Evolutionary conservation across 2,329 filamentous ascomycete genomes (phyloP), one percentile per base, ranked within the genome.

Genomic region (Didymella sp.): DNA sequence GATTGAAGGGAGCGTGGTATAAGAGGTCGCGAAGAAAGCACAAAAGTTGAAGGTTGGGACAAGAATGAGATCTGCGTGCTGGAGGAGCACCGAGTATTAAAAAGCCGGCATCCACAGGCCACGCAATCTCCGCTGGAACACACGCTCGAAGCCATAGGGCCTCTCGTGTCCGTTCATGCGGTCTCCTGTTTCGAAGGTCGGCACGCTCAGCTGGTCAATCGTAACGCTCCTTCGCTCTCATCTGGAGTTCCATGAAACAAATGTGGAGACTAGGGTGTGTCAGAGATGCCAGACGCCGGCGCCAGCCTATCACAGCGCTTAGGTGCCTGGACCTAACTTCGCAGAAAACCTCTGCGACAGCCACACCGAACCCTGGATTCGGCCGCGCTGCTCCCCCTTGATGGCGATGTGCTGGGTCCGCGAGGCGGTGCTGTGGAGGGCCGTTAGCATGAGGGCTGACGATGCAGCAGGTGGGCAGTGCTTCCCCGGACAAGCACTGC

Each of bases 191-290:
- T 69, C 54, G 47, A 59, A 27, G 54, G 46, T 58, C 52, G 44
- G 53, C 51, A 51, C 68, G 63, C 42, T 37, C 17, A 51, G 70
- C 59, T 73, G 72, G 71, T 67, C 58, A 59, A 64, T 58, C 53
- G 59, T 38, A 56, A 56, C 50, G 59, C 61, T 66, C 59, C 57
- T 61, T 64, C 51, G 57, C 50, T 50, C 57, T 62, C 61, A 51
- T 63, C 48, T 65, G 63, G 61, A 68, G 71, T 74, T 74, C 70
- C 67, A 68, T 66, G 63, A 73, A 70, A 67, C 69, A 58, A 58
- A 27, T 45, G 71, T 74, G 70, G 71, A 64, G 62, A 61, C 69
- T 73, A 72, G 72, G 61, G 54, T 44, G 72, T 69, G 64, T 73
- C 70, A 74, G 71, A 66, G 53, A 37, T 54, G 59, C 58, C 55